These are phyloP conservation scores for Thalassiosira delicatula DNA, from an alignment of 352 stramenopile species.

Conservation along the genomic window DNA sequence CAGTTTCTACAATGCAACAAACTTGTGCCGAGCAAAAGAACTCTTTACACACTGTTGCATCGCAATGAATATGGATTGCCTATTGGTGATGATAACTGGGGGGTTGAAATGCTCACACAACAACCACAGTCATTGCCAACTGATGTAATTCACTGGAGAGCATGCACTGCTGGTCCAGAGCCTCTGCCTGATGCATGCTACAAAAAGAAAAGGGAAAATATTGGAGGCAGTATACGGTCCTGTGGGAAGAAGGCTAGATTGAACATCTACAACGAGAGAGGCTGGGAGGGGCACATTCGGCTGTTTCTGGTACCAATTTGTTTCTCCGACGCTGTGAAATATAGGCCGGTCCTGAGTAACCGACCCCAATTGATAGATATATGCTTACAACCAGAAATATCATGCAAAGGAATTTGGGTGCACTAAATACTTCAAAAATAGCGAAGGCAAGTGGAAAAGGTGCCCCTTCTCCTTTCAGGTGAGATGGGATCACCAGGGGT, in stretches of 20 bases:
- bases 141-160: neutral
- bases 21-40: conserved; percentile 3
- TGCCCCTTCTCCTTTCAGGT: conserved; percentile 25
- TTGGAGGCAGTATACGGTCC: neutral
- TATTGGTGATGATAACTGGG: neutral
- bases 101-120: neutral
- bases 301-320: neutral
- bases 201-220: neutral
- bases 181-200: neutral
- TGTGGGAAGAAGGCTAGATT: neutral
- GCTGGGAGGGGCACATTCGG: neutral
- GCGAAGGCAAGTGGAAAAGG: neutral
- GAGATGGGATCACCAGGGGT: conserved; percentile 12
- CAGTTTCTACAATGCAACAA: neutral
- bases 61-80: neutral
- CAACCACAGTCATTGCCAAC: neutral
- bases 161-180: neutral
- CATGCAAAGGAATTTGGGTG: neutral
- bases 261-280: neutral
- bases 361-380: neutral
- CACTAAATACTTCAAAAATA: conserved; percentile 6
- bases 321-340: neutral
- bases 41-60: neutral
- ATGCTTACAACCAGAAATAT: neutral
- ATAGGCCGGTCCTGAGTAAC: neutral